phyloP scores from a whole-genome alignment of 2,329 filamentous ascomycete genomes.

The Exophiala alcalophila region DNA sequence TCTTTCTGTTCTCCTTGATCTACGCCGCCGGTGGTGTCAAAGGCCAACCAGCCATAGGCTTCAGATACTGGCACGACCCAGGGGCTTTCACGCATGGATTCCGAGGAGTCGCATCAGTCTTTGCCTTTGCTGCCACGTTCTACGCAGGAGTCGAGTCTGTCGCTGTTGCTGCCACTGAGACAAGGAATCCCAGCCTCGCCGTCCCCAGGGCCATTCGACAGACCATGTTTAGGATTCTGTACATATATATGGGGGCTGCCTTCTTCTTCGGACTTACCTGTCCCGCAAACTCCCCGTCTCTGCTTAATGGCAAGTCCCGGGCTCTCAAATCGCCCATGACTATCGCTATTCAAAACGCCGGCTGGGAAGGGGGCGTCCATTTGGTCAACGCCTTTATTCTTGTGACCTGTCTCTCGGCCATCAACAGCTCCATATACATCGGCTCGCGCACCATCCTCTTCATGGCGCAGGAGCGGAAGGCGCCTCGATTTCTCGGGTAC shows the following conservation, averaged over 20 bases:
- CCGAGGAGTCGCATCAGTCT: constrained; percentile 38
- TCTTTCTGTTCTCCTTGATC: constrained; percentile 37
- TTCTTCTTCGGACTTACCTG: constrained; percentile 53
- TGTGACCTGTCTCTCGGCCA: constrained; percentile 67
- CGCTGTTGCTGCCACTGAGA: constrained; percentile 56
- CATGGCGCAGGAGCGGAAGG: constrained; percentile 49
- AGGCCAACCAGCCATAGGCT: constrained; percentile 59
- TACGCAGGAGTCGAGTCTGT: constrained; percentile 49
- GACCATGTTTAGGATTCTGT: constrained; percentile 54
- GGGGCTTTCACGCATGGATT: constrained; percentile 38
- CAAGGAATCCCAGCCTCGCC: constrained; percentile 50
- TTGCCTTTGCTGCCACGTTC: constrained; percentile 39
- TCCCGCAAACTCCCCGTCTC: constrained; percentile 34
- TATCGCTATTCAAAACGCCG: constrained; percentile 44
- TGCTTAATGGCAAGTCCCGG: constrained; percentile 34
- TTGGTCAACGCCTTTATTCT: constrained; percentile 76
- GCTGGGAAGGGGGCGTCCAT: constrained; percentile 57
- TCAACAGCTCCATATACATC: constrained; percentile 62
- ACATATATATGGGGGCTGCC: constrained; percentile 52
- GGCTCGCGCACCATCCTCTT: constrained; percentile 53
- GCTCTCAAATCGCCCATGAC: constrained; percentile 49
- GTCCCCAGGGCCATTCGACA: constrained; percentile 55
- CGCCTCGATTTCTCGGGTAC: constrained; percentile 51
- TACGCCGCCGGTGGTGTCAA: constrained; percentile 39
- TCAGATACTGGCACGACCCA: constrained; percentile 69